Evolutionary conservation across 2,329 filamentous ascomycete genomes (phyloP).

Genomic region (Ascochyta fabae): DNA sequence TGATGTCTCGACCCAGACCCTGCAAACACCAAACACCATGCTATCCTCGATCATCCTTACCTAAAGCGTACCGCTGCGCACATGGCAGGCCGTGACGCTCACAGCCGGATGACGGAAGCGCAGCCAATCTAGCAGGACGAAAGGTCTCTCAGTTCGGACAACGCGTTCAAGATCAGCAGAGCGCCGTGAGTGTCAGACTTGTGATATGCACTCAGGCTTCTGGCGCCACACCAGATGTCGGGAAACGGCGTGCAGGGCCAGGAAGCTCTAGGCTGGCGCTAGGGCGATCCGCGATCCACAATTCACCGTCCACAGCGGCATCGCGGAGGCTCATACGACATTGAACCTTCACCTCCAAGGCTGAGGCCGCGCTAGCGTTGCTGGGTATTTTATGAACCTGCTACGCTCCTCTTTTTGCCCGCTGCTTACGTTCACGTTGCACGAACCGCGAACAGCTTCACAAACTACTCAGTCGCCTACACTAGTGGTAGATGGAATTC

Average conservation of each 20-base stretch:
- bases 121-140: background rate
- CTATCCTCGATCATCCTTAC: conserved; percentile 18
- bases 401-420: conserved; percentile 24
- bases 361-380: conserved; percentile 25
- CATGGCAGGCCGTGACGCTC: conserved; percentile 11
- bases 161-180: conserved; percentile 5
- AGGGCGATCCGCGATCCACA: conserved; percentile 7
- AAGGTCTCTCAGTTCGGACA: background rate
- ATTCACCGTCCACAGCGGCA: conserved; percentile 9
- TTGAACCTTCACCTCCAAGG: conserved; percentile 8
- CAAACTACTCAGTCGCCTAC: conserved; percentile 4
- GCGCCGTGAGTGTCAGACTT: background rate
- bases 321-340: conserved; percentile 20
- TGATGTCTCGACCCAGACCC: conserved; percentile 8
- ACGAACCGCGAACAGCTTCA: conserved; percentile 18
- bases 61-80: conserved; percentile 13
- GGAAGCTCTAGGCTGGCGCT: conserved; percentile 10
- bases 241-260: conserved; percentile 7
- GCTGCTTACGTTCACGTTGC: conserved; percentile 11
- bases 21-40: conserved; percentile 8
- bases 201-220: background rate
- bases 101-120: background rate
- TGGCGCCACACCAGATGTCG: background rate
- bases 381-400: conserved; percentile 31
- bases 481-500: conserved; percentile 41